A percentile compares a stretch with the other conserved stretches of the same genome.
These are phyloP conservation scores for Hygrocybe coccinea DNA, from an alignment of 768 basidiomycete genomes.

Conservation along the genomic window DNA sequence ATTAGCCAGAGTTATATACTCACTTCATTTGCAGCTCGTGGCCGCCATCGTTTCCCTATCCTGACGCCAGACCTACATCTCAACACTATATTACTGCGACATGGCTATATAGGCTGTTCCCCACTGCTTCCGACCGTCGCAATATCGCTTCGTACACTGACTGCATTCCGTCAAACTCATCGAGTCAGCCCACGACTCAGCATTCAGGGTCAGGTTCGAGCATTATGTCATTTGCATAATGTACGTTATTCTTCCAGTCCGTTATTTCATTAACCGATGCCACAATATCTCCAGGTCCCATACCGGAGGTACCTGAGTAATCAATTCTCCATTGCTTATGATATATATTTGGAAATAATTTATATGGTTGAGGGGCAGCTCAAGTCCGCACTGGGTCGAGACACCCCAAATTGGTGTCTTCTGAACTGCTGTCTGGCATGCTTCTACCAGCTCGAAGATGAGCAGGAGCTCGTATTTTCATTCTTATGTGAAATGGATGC, in stretches of 20 bases:
- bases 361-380: slow-evolving; percentile 11
- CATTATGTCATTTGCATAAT: slow-evolving; percentile 26
- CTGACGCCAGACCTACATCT: not conserved
- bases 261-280: not conserved
- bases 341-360: slow-evolving; percentile 21
- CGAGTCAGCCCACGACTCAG: slow-evolving; percentile 23
- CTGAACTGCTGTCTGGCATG: slow-evolving; percentile 26
- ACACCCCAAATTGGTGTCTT: slow-evolving; percentile 22
- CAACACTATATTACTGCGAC: slow-evolving; percentile 8
- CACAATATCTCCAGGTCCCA: slow-evolving; percentile 3
- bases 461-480: not conserved
- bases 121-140: slow-evolving; percentile 17
- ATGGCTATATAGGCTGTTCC: slow-evolving; percentile 23
- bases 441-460: slow-evolving; percentile 16
- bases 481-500: not conserved
- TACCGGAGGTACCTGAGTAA: slow-evolving; percentile 13
- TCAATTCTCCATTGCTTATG: slow-evolving; percentile 24
- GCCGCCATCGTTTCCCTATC: not conserved
- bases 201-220: slow-evolving; percentile 25
- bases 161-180: slow-evolving; percentile 19
- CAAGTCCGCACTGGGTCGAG: slow-evolving; percentile 16
- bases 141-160: slow-evolving; percentile 17
- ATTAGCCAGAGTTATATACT: too few species aligned
- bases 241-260: not conserved
- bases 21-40: too few species aligned